Base-by-base conservation (phyloP, 768 basidiomycete genomes). In the Kwoniella mangroviensis region DNA sequence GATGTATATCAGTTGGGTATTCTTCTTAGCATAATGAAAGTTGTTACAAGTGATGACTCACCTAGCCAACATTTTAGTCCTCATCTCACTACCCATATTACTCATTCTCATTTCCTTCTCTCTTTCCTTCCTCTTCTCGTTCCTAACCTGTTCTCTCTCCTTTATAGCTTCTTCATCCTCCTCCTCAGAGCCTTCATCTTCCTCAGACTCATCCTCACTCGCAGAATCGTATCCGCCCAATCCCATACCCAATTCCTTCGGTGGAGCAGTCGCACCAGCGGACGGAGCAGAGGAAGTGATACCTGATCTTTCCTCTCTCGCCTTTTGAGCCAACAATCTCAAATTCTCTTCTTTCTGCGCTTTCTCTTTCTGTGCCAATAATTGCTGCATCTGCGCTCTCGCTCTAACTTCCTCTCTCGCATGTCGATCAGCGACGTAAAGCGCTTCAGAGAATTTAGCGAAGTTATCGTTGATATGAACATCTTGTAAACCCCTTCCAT, bases 401-500 rank as follows among this genome's bases (percentile, higher is more conserved):
- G 98, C 94, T 26, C 94, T 89, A 54, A 98, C 97, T 84, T 99
- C 97, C 80, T 99, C 96, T 70, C 97, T 92, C 1, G 97, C 95
- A 84, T 98, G 96, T 69, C 96, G 88, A 82, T 98, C 96, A 12
- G 96, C 96, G 72, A 99, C 87, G 81, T 92, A 97, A 28, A 99
- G 85, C 2, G 96, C 89, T 85, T 99, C 96, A 0, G 96, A 97
- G 82, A 99, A 96, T 83, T 98, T 97, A 68, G 96, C 96, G 85
- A 99, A 99, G 84, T 94, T 94, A 84, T 99, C 97, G 76, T 99
- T 99, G 82, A 99, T 99, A 82, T 94, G 92, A 57, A 97, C 96
- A 82, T 99, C 97, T 84, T 99, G 97, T 42, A 99, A 87, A 68
- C 97, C 97, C 75, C 96, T 88, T n/a, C 96, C 96, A 83, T 98